Percentiles rank a stretch among this genome's conserved stretches.
These are phyloP conservation scores for Fusarium xylarioides DNA, from an alignment of 2,329 filamentous ascomycete species.

Conservation along the genomic window DNA sequence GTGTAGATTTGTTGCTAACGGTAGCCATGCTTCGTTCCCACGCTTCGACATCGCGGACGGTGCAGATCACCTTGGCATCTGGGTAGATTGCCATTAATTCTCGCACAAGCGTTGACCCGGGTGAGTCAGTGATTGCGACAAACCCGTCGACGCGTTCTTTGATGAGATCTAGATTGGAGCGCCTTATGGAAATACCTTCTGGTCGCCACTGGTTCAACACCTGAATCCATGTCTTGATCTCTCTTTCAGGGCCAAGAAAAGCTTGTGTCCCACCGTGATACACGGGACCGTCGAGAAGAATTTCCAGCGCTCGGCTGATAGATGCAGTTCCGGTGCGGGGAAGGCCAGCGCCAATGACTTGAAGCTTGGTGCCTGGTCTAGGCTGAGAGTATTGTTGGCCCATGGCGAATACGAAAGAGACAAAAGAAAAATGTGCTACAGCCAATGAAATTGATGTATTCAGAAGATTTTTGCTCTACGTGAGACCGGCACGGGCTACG, in stretches of 20 bases:
- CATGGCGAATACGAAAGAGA: rapidly evolving
- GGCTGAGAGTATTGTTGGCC: neutral
- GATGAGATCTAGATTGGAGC: neutral
- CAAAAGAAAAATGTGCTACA: rapidly evolving
- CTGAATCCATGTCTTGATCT: neutral
- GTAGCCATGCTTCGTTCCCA: neutral
- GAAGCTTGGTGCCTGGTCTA: neutral
- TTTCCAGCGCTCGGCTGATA: neutral
- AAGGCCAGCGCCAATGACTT: neutral
- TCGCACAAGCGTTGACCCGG: neutral
- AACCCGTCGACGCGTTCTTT: neutral
- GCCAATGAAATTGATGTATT: neutral
- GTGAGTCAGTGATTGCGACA: neutral
- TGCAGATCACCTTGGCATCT: neutral
- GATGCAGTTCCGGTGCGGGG: neutral
- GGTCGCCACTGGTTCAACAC: neutral
- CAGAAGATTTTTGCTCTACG: rapidly evolving
- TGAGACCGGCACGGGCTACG: neutral
- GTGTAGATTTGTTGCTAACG: rapidly evolving
- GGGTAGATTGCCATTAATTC: neutral
- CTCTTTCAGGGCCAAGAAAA: rapidly evolving
- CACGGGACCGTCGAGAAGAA: neutral
- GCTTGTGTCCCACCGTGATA: neutral
- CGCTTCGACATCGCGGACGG: neutral
- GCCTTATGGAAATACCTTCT: neutral